Base-by-base conservation (phyloP, 2,329 filamentous ascomycete species). In the Escovopsis sp. region DNA sequence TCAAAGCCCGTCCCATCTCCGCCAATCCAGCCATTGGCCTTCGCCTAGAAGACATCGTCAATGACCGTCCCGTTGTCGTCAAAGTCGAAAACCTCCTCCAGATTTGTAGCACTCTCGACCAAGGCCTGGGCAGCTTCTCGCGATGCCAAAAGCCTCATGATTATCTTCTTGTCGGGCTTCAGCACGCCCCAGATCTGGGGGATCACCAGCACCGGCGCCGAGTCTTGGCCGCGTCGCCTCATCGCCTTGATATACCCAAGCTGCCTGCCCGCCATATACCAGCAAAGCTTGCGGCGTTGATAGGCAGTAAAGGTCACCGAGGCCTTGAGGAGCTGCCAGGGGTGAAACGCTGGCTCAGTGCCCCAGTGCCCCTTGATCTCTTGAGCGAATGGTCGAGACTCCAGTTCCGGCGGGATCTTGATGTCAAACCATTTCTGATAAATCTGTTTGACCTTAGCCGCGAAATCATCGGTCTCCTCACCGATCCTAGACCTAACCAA, bases 281-380 rank as follows among this genome's bases (percentile, higher is more conserved):
- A 76, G 1, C 60, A 51, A 41, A 75, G 67, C 0, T 36, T 49
- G 0, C 55, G 44, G 1, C 40, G 0, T 45, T 40, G 48, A 63
- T 59, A 61, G n/a, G 58, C 35, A 36, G 63, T 64, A 51, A 72
- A 75, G 4, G 62, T 55, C 4, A 58, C 58, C 1, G 70, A 73
- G 0, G 72, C 73, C 44, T 72, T 71, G 12, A 75, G 54, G 3
- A 72, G 53, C 3, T 63, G 59, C 71, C 70, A 77, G 4, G 48
- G 53, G 26, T 60, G 65, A 10, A 60, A 56, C 1, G 51, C 36
- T 0, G 48, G 43, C 12, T 58, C 47, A 4, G 45, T 40, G 10
- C 44, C 51, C 50, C 50, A 55, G 2, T 26, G 8, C 8, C 56
- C 53, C 5, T 69, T 47, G 3, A 58, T 54, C 0, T 42, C 42